Evolutionary conservation across 2,329 filamentous ascomycete genomes (phyloP), one percentile per base, ranked within the genome.

Genomic region (Macrophomina phaseolina): DNA sequence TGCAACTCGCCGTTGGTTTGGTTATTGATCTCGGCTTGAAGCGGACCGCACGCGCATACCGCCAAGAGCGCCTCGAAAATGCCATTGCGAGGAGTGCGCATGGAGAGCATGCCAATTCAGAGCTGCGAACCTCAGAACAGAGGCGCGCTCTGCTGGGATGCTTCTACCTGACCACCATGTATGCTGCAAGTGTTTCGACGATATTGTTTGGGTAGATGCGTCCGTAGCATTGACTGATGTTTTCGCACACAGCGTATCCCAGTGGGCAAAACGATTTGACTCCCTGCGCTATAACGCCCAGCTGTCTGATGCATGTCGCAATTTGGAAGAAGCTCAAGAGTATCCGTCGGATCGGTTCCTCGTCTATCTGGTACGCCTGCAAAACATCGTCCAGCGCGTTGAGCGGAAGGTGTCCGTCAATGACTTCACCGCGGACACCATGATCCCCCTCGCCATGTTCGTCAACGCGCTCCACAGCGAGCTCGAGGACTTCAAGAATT

Each of bases 61-160:
- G 56, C 0, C n/a, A 34, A 9, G 60, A 66, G 38, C 32, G 55
- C 28, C 53, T 68, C 12, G 55, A 62, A 12, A 48, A 18, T 30
- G 58, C 42, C 16, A 32, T 56, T 32, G 36, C 64, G 40, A 49
- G 64, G n/a, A 45, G 55, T 34, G 64, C 64, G 23, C 64, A 72
- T 2, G 70, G 65, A 53, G 56, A 67, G 18, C 48, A 74, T 0
- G 72, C 77, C 2, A 73, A 73, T 14, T 69, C 74, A 1, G 68
- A 81, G 0, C 53, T 81, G 12, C 72, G 71, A 14, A 74, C 74
- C 2, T 65, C 74, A 0, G 74, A 78, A 0, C 80, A 82, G 40
- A 79, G 80, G 68, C 77, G 81, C 0, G 76, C 81, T 0, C 71
- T 80, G 2, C 68, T 83, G 0, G 81, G 80, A 0, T 75, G 76